Evolutionary conservation across 139 green algal species (phyloP), one percentile per base, ranked within the genome.

Genomic region (Raphidocelis subcapitata): DNA sequence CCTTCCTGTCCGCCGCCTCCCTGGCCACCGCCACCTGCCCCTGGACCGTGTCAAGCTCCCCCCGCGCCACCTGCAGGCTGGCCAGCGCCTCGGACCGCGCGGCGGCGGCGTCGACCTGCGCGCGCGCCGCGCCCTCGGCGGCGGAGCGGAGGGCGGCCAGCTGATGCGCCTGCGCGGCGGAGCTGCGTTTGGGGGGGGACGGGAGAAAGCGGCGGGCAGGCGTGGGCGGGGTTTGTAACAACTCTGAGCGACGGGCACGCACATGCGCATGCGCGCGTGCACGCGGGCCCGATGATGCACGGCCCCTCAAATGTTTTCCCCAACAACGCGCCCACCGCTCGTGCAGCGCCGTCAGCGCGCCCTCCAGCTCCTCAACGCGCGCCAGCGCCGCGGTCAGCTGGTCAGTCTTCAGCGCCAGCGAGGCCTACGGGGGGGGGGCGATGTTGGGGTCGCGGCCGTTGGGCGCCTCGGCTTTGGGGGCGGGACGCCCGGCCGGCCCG

Each of bases 361-460:
- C 32, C 44, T 77, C 68, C 46, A 77, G 76, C 55, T 82, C 61
- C 3, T 54, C 23, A 3, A 44, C 49, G 28, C 75, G 67, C 29
- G 36, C 68, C 23, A 28, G 32, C 12, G 76, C 41, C 21, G 69
- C 62, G 16, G 46, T 32, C 47, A 80, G 62, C 68, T 80, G 62
- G 12, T 69, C 78, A 37, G 67, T 74, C 62, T 84, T 80, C 37
- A 32, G 59, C 1, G 52, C 46, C 37, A 83, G 41, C 31, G 73
- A 51, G 47, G 44, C 47, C 70, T 77, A 60, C 31, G 36, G 59
- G 41, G 8, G 41, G 8, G 41, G 8, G 12, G 12, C 41, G 41
- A 49, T 49, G 41, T 49, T 49, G 8, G 41, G 41, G 41, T n/a
- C n/a, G n/a, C n/a, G n/a, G n/a, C n/a, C n/a, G n/a, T n/a, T n/a